Evolutionary conservation across 2,329 filamentous ascomycete genomes (phyloP), one percentile per base, ranked within the genome.

Genomic region (Colletotrichum destructivum): DNA sequence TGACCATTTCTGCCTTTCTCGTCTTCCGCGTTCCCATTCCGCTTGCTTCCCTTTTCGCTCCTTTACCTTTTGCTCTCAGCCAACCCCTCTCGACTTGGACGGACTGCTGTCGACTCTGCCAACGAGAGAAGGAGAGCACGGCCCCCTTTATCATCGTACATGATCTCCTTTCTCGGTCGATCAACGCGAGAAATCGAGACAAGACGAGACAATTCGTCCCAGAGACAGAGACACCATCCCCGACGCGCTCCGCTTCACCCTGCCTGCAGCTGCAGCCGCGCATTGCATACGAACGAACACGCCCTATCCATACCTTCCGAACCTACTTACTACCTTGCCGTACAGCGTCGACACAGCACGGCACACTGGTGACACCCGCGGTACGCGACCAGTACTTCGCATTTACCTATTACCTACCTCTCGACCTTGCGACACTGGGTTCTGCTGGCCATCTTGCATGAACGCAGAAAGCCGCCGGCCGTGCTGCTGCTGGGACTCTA

Each of bases 131-230:
- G 2, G 38, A 51, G 63, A 61, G 68, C 68, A 71, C 68, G 56
- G 42, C 40, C 68, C 66, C 63, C 42, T 59, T 62, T 35, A 35
- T 8, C 35, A 38, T 38, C 35, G 35, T 11, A 38, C 51, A 62
- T 71, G 35, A 67, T 35, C 56, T 57, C 51, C 49, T 59, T 21
- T 55, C 59, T 63, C 49, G 69, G 69, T 60, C 46, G 26, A 69
- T 69, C 59, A 69, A 54, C 59, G 65, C 69, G 65, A 69, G 55
- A 55, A 59, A 26, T 61, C 69, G 69, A 69, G 69, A 69, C 69
- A 55, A 59, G 65, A 63, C 64, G 64, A 71, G 64, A 71, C 68
- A 71, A 52, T 26, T 42, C 26, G 42, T 49, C 49, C 35, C 38
- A n/a, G 47, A 40, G 21, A 46, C 23, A 62, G 49, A 71, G 56